These are phyloP conservation scores for Catunica adiposa DNA, from an alignment of 2,329 filamentous ascomycete species.

Conservation along the genomic window DNA sequence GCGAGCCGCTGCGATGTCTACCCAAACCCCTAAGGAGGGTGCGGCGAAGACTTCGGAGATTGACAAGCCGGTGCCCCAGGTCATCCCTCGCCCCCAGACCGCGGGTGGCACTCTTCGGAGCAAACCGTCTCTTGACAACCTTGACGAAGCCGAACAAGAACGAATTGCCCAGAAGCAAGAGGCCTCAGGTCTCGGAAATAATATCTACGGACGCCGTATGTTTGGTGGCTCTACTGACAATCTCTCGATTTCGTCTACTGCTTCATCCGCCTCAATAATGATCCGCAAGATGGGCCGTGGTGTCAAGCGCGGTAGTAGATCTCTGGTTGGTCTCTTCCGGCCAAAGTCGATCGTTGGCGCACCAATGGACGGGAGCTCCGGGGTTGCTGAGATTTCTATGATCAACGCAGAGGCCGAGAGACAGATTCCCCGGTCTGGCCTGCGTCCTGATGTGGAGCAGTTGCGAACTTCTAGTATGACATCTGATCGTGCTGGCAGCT, in stretches of 20 bases:
- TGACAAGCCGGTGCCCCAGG: slow-evolving; percentile 2
- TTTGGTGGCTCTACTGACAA: slow-evolving; percentile 92
- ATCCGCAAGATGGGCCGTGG: slow-evolving; percentile 97
- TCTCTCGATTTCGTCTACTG: slow-evolving; percentile 75
- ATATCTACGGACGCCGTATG: slow-evolving; percentile 77
- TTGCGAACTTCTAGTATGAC: slow-evolving; percentile 51
- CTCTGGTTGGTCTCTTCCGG: slow-evolving; percentile 82
- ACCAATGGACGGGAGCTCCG: slow-evolving; percentile 44
- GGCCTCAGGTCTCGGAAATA: slow-evolving; percentile 76
- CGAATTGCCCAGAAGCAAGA: slow-evolving; percentile 88
- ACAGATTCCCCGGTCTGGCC: slow-evolving; percentile 39
- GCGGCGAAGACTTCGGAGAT: slow-evolving; percentile 12
- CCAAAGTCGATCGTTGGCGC: slow-evolving; percentile 81
- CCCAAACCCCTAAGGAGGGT: slow-evolving; percentile 20
- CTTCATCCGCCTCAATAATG: slow-evolving; percentile 82
- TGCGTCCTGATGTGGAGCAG: slow-evolving; percentile 34
- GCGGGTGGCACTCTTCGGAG: slow-evolving; percentile 40
- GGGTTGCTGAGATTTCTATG: slow-evolving; percentile 67
- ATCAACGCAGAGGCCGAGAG: slow-evolving; percentile 90
- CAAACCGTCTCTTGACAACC: slow-evolving; percentile 43
- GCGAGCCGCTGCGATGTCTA: slow-evolving; percentile 51
- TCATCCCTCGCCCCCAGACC: slow-evolving; percentile 12
- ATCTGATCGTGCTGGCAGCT: slow-evolving; percentile 37
- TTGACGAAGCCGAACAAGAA: slow-evolving; percentile 73
- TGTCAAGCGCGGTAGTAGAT: slow-evolving; percentile 87